Evolutionary conservation across 1,284 basidiomycete species (phyloP), one percentile per base, ranked within the genome.

Genomic region (Apiotrichum porosum): DNA sequence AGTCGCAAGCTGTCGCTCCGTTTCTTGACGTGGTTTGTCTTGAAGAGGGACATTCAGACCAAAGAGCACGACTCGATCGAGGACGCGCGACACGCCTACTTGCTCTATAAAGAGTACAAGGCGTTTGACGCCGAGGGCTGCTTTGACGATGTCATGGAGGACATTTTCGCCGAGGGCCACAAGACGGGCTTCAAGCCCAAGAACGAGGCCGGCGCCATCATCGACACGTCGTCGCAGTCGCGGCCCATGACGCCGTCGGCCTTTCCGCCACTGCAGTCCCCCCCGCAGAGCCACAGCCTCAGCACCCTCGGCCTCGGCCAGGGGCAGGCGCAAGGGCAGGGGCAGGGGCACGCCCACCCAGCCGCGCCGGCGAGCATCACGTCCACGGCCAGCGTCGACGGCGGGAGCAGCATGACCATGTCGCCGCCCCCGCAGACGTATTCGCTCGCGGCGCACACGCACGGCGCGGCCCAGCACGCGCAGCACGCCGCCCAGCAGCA

Each of bases 1-100:
- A 86, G 90, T 56, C 83, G 94, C 19, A 84, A 92, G 53, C 78
- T 97, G 17, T 94, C 91, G 0, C 77, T 98, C n/a, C 82, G 89
- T 5, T 98, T 97, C 76, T 78, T 99, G 15, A 83, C 89, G 0
- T 98, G 91, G 90, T 91, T 88, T 68, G 78, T 98, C 28, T 77
- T 98, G 15, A 81, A 87, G 54, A 83, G 90, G 64, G 84, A 88
- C 61, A 98, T 98, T 51, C 95, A 98, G 71, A 85, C 81, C 6
- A 88, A 90, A 15, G 86, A 85, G 9, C 94, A 98, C 69, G 94
- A 98, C 74, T 97, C 91, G 15, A 97, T 98, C 61, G 88, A 93
- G 71, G 95, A 98, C 67, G 92, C 94, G 0, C 80, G 83, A 17
- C 89, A 89, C 9, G 92, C 94, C 0, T 75, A 97, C 41, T 79